These are phyloP conservation scores for Cladosporium sphaerospermum DNA, from an alignment of 2,329 filamentous ascomycete species.

Conservation along the genomic window DNA sequence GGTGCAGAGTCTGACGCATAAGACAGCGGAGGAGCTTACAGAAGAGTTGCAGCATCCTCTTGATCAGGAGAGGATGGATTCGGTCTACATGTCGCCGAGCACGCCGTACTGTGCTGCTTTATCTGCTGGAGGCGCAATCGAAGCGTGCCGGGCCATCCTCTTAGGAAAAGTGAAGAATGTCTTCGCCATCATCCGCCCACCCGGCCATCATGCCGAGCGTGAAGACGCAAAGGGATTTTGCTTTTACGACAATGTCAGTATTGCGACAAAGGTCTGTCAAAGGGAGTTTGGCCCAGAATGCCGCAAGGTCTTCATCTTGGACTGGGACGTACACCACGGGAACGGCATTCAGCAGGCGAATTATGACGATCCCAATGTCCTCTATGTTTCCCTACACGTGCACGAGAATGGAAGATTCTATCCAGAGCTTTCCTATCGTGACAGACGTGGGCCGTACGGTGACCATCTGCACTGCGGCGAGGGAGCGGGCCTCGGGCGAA, in stretches of 20 bases:
- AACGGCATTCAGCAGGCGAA: slow-evolving; percentile 97
- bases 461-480: slow-evolving; percentile 55
- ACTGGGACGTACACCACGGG: slow-evolving; percentile 77
- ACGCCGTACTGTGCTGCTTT: slow-evolving; percentile 64
- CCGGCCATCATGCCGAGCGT: slow-evolving; percentile 89
- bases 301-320: slow-evolving; percentile 84
- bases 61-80: slow-evolving; percentile 34
- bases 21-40: slow-evolving; percentile 20
- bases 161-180: slow-evolving; percentile 81
- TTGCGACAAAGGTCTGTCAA: slow-evolving; percentile 85
- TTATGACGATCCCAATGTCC: slow-evolving; percentile 86
- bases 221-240: slow-evolving; percentile 89
- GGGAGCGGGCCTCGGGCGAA: slow-evolving; percentile 54
- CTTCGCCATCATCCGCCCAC: slow-evolving; percentile 89
- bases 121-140: slow-evolving; percentile 87
- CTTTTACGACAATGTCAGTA: slow-evolving; percentile 94
- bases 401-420: slow-evolving; percentile 83
- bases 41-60: slow-evolving; percentile 61
- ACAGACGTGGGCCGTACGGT: slow-evolving; percentile 49
- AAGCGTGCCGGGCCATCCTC: slow-evolving; percentile 89
- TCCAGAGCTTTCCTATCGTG: slow-evolving; percentile 56
- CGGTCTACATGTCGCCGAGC: slow-evolving; percentile 37
- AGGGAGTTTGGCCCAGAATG: slow-evolving; percentile 71
- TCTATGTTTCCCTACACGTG: slow-evolving; percentile 93
- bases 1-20: slow-evolving; percentile 55